Conservation (phyloP, 2,329 filamentous ascomycete species). For the Sclerotiophoma versabilis region DNA sequence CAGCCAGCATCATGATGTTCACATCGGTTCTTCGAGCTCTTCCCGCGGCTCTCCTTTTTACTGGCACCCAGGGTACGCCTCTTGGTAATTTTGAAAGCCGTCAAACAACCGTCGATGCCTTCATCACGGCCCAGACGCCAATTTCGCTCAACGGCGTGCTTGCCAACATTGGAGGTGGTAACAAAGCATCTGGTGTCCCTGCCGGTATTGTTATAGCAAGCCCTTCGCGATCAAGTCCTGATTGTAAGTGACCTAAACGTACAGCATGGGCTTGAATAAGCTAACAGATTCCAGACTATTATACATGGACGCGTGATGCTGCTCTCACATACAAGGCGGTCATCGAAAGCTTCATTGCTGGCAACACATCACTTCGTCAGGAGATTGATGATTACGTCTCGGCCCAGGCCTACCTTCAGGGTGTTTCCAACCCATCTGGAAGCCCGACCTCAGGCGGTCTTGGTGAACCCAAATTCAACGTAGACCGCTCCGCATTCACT, state of each 20-base stretch:
- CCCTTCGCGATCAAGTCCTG: constrained; percentile 60
- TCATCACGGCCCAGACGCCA: constrained; percentile 54
- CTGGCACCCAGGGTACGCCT: constrained; percentile 15
- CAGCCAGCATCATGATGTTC: constrained; percentile 23
- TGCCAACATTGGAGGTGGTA: constrained; percentile 63
- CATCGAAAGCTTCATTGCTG: constrained; percentile 70
- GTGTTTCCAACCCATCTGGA: constrained; percentile 73
- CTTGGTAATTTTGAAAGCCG: constrained; percentile 17
- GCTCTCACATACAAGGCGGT: constrained; percentile 74
- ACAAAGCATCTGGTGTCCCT: constrained; percentile 56
- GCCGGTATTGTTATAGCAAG: constrained; percentile 63
- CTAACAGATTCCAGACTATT: constrained; percentile 65
- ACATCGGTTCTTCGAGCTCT: constrained; percentile 21
- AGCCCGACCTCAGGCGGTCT: constrained; percentile 59
- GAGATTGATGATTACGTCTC: constrained; percentile 73
- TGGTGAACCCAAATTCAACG: constrained; percentile 77
- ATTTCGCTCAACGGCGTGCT: constrained; percentile 61
- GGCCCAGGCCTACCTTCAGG: constrained; percentile 71
- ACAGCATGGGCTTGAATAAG: not conserved
- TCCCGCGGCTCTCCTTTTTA: constrained; percentile 22
- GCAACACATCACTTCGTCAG: constrained; percentile 64
- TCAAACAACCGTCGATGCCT: constrained; percentile 30
- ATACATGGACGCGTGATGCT: constrained; percentile 79
- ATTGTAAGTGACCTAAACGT: constrained; percentile 52
- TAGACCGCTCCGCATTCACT: constrained; percentile 69